These are phyloP conservation scores for Stylosanthes scabra DNA, from an alignment of 331 rosid genomes.

Conservation along the genomic window DNA sequence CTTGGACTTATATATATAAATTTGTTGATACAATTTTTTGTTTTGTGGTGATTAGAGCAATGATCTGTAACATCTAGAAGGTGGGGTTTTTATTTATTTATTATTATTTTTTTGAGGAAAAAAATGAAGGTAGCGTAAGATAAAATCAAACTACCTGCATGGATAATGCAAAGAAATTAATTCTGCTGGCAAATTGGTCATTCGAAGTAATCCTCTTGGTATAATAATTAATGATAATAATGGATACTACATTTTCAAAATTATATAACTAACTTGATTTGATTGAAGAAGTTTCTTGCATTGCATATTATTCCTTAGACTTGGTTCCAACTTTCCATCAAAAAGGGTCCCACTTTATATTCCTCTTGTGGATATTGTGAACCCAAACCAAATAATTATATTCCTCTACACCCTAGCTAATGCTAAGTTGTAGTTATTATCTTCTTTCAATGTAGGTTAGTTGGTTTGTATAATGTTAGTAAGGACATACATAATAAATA, in stretches of 20 bases:
- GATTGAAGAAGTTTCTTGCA: conserved; percentile 36
- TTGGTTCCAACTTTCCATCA: conserved; percentile 28
- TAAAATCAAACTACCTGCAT: too few relatives aligned
- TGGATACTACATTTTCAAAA: conserved; percentile 28
- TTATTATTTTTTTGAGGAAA: too few relatives aligned
- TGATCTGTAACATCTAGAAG: conserved; percentile 43
- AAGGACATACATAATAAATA: too few relatives aligned
- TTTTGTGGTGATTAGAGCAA: conserved; percentile 24
- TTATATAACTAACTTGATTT: conserved; percentile 47
- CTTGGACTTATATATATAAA: background rate
- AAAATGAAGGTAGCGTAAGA: too few relatives aligned
- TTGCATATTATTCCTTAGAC: conserved; percentile 23
- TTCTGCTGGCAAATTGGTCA: background rate
- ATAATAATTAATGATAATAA: background rate
- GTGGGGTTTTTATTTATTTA: background rate
- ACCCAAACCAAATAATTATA: conserved; percentile 3
- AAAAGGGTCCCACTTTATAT: conserved; percentile 37
- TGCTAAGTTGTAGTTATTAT: background rate
- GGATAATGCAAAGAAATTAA: too few relatives aligned
- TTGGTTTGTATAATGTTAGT: too few relatives aligned
- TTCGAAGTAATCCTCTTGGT: conserved; percentile 28
- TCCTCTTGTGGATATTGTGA: conserved; percentile 6
- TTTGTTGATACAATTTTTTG: background rate
- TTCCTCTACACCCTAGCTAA: background rate
- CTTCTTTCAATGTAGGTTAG: background rate